Evolutionary conservation across 2,329 filamentous ascomycete genomes (phyloP), one percentile per base, ranked within the genome.

Genomic region (Hyphodiscus sp.): DNA sequence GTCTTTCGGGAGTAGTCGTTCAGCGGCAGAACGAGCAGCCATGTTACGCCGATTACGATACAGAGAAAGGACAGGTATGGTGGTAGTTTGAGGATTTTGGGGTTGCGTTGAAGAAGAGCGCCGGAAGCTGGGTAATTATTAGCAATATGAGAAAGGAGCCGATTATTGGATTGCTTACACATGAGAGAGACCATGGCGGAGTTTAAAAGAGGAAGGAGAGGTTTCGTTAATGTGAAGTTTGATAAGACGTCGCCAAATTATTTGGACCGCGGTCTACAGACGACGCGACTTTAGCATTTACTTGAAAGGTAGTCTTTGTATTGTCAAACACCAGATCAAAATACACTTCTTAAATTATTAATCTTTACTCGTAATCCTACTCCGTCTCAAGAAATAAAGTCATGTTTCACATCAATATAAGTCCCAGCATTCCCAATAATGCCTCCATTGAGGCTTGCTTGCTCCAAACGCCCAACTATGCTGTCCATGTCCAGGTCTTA

Each of bases 1-100:
- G 92, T 99, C 56, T 82, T 80, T 60, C 94, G 84, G 49, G 91
- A 96, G 74, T 97, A 96, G 61, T 91, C 82, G 70, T 97, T 81
- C 50, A 97, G 78, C 2, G 94, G 94, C 1, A 99, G 81, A 30
- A 97, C 78, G 20, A 96, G 81, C 15, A 99, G 83, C 89, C 92
- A 99, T 62, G 83, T 81, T 52, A 96, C 81, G 50, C 94, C 94
- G 64, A 96, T 80, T 47, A 92, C 65, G 63, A 97, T 83, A 71
- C 88, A 95, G 42, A 95, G 74, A 49, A 90, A 79, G 33, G 92
- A 96, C 33, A 97, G 74, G 73, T 95, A 92, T 15, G 91, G 89
- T 42, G 92, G 91, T 18, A 95, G 73, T 73, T 88, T 89, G 59
- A 94, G 81, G 54, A 96, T 76, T 61, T 88, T 82, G 64, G 89